Evolutionary conservation across 306 rosid genomes (phyloP), one percentile per base, ranked within the genome.

Genomic region (Dalbergia oliveri): DNA sequence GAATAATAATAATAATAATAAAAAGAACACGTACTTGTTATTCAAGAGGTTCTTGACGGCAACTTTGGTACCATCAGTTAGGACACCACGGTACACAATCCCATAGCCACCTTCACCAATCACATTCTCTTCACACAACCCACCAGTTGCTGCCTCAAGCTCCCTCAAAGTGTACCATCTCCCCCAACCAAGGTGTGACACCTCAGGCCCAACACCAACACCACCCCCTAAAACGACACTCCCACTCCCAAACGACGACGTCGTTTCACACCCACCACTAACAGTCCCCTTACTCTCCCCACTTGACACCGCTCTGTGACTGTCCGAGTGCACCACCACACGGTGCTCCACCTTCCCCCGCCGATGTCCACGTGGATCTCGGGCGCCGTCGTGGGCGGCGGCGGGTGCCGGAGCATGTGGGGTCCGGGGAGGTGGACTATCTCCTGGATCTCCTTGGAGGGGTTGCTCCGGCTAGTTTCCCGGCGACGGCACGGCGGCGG

Each of bases 71-170:
- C 97, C 97, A 71, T 94, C 99, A 66, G 66, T 78, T 19, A 94
- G 93, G 19, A 89, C 73, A 18, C 99, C 99, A 54, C 76, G 80
- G 59, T 94, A 94, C 14, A 94, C 99, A 76, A 94, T 93, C 74
- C 99, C 99, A 87, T 94, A 94, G 11, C 99, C 99, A 69, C 99
- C 99, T 91, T 94, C 99, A 11, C 99, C 99, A 78, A 94, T 82
- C 81, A 94, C 97, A 81, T 93, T 94, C 82, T 91, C 95, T 12
- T 87, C 91, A 80, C 95, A 83, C 83, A 94, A 66, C 19, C 97
- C 95, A 77, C 87, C 86, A 19, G 99, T 94, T 4, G 99, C 99
- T 31, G 89, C 99, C 77, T 94, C 97, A 3, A 94, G 90, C 81
- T 94, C 99, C 59, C 97, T 88, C 75, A 94, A 78, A 83, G 99